phyloP scores from a whole-genome alignment of 306 rosid species.

The Malus sylvestris region DNA sequence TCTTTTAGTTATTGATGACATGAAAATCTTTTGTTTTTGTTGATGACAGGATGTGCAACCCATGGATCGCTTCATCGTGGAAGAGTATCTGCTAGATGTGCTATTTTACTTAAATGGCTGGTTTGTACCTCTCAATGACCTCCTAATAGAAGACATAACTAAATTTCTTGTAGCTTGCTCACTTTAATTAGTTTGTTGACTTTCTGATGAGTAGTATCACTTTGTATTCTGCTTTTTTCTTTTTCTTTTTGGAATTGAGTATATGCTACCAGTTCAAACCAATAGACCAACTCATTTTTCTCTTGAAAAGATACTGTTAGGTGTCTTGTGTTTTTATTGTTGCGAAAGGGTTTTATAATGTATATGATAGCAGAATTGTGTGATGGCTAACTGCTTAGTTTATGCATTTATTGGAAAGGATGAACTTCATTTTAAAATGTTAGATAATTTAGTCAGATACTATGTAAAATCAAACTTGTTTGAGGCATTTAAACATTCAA shows the following conservation, averaged over 20 bases:
- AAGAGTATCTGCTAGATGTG: conserved; percentile 94
- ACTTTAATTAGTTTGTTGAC: neutral
- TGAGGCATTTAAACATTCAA: neutral
- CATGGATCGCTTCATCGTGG: conserved; percentile 85
- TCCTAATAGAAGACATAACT: neutral
- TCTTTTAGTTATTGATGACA: conserved; percentile 3
- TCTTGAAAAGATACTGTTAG: neutral
- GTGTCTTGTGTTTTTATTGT: neutral
- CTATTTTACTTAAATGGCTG: conserved; percentile 96
- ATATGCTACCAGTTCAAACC: neutral
- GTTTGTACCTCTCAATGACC: conserved; percentile 44
- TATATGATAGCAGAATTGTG: neutral
- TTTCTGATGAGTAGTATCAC: neutral
- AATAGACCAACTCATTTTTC: neutral
- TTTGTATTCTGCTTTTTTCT: neutral
- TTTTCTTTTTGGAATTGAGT: neutral
- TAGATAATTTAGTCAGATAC: neutral
- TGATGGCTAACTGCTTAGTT: neutral
- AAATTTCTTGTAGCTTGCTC: neutral
- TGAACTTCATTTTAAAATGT: neutral
- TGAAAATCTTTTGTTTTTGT: conserved; percentile 4
- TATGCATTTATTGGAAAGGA: neutral
- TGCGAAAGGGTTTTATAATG: neutral
- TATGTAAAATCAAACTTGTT: neutral
- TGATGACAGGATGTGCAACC: conserved; percentile 78